Base-by-base conservation (phyloP, 2,329 filamentous ascomycete species). In the Colletotrichum lentis region DNA sequence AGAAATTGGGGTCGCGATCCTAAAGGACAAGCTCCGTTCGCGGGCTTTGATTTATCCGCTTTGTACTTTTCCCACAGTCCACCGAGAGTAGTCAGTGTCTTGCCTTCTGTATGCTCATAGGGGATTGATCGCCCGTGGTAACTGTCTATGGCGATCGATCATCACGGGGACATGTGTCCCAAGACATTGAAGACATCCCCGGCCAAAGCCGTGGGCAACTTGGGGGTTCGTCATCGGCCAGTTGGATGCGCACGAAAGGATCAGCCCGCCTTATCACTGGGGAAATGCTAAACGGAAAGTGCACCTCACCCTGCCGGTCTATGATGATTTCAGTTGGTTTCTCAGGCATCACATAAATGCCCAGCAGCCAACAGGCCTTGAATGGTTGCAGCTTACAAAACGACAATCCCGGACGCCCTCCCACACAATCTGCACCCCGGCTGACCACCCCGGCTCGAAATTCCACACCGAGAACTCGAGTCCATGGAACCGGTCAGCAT, bases 381-480 rank as follows among this genome's bases (percentile, higher is more conserved):
- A 20, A 16, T 39, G 52, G 27, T 37, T 16, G 44, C 5, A 37
- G 16, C n/a, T 11, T 39, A 16, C n/a, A 41, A 35, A 16, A 41
- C 60, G 39, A 20, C 27, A 52, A 18, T 11, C 46, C 41, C 35
- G 41, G 61, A 49, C 43, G 49, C 35, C 60, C 53, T 46, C 52
- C 54, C 37, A 43, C 63, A 55, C 55, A 54, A 43, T 47, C 27
- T n/a, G 18, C 16, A 39, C 37, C 53, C 64, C 41, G 20, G 50
- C 59, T 47, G 44, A 55, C 50, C 59, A 35, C n/a, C 49, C 56
- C 27, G 56, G 56, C n/a, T 37, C 12, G 24, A 57, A 68, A 64
- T 68, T 55, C 64, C 65, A 68, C 65, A 68, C 65, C 65, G 65
- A 65, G 65, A 31, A 44, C 65, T 61, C 61, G 54, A 68, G 47